Base-by-base conservation (phyloP, 495 filamentous ascomycete species). In the Aspergillus incahuasiensis region DNA sequence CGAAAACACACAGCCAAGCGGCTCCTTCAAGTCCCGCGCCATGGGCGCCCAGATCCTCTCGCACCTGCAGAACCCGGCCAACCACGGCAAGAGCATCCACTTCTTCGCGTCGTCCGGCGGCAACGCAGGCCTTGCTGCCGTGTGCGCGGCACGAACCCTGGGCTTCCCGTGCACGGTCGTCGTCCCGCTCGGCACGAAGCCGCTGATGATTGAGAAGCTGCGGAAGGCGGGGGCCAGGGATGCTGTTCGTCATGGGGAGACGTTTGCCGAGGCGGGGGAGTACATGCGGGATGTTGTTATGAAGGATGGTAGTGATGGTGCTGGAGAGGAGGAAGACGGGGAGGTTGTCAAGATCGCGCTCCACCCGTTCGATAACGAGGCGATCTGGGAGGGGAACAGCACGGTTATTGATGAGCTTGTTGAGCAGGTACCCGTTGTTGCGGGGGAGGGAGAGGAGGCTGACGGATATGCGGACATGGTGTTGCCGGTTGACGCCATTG, bases 21-120 rank as follows among this genome's bases (percentile, higher is more conserved):
- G 90, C 43, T 95, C 91, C 9, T 98, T 97, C 85, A 98, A 97
- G 71, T 95, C 91, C 28, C 86, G 84, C 64, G 92, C 89, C 16
- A 84, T 97, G 58, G 92, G 91, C 58, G 82, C 89, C 69, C 81
- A 91, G 64, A 85, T 92, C 72, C 81, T 86, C 42, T 76, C 73
- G 13, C 71, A 81, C 55, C 75, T 86, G 55, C 64, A 71, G 57
- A 68, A 75, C 30, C 72, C 72, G 15, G 71, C 71, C 46, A 63
- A 69, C 48, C 43, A 56, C 43, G 67, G 65, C 51, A 61, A 63
- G 18, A 58, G 66, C 19, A 71, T 85, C 5, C 90, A 92, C 70
- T 95, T 97, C 83, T 96, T 89, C 77, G 89, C 82, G 71, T 90
- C 86, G 46, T 87, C 83, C 25, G 94, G 89, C 57, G 92, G 92